Evolutionary conservation across 2,329 filamentous ascomycete genomes (phyloP).

Genomic region (Sclerotinia trifoliorum): DNA sequence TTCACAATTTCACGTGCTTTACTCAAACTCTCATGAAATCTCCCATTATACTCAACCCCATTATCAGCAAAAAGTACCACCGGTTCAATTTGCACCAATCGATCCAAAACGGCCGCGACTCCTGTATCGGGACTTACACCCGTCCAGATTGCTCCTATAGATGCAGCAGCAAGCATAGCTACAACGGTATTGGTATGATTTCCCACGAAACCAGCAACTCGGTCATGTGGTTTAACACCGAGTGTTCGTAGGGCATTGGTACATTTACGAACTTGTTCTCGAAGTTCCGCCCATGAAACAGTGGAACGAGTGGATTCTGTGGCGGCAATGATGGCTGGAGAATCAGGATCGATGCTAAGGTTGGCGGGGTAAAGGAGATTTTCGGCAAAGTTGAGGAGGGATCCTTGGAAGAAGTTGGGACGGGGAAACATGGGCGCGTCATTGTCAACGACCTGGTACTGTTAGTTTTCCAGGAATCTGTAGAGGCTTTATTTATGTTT

Average conservation of each 20-base stretch:
- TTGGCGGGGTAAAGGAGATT: conserved; percentile 81
- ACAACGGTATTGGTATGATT: conserved; percentile 87
- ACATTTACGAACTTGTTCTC: conserved; percentile 73
- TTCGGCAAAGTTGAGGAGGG: conserved; percentile 87
- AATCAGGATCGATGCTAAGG: conserved; percentile 53
- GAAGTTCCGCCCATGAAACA: conserved; percentile 75
- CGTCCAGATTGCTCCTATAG: conserved; percentile 88
- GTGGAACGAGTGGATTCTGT: conserved; percentile 65
- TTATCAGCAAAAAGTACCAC: conserved; percentile 78
- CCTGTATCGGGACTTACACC: conserved; percentile 91
- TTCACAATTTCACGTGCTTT: conserved; percentile 78
- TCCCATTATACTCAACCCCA: conserved; percentile 85
- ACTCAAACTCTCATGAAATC: conserved; percentile 73
- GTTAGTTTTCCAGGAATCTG: conserved; percentile 9
- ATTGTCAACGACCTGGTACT: conserved; percentile 62
- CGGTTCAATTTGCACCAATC: conserved; percentile 81
- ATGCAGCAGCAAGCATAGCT: conserved; percentile 80
- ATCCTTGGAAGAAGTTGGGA: conserved; percentile 78
- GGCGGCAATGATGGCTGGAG: conserved; percentile 72
- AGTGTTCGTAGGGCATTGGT: conserved; percentile 66
- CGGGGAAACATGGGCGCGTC: conserved; percentile 77
- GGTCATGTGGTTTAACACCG: conserved; percentile 57
- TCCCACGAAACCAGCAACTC: conserved; percentile 75
- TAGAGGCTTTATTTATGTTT: neutral
- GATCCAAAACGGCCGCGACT: conserved; percentile 84